Percentiles rank a stretch among this genome's conserved stretches.
These are phyloP conservation scores for Colletotrichum agaves DNA, from an alignment of 2,329 filamentous ascomycete species.

Conservation along the genomic window DNA sequence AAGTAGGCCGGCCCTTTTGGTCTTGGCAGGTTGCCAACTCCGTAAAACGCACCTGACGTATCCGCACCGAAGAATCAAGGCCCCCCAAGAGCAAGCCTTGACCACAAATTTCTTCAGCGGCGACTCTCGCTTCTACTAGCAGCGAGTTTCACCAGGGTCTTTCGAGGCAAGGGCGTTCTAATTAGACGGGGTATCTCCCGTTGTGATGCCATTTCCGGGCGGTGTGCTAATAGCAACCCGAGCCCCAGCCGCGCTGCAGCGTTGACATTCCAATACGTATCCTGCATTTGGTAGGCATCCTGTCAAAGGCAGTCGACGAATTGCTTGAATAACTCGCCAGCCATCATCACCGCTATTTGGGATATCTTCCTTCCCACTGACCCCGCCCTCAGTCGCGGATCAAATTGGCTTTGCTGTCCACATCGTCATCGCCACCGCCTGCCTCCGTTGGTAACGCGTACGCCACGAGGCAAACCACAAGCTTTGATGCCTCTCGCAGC, in stretches of 20 bases:
- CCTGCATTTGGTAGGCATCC: neutral
- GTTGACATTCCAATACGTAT: neutral
- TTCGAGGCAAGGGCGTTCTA: neutral
- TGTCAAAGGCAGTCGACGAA: neutral
- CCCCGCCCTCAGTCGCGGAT: slow-evolving; percentile 16
- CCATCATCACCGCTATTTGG: slow-evolving; percentile 19
- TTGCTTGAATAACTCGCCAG: slow-evolving; percentile 18
- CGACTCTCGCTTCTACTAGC: slow-evolving; percentile 18
- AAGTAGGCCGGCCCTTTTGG: neutral
- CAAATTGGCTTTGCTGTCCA: neutral
- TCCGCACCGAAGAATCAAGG: neutral
- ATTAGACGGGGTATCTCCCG: neutral
- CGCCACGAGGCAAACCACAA: slow-evolving; percentile 7
- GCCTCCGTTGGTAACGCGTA: slow-evolving; percentile 7
- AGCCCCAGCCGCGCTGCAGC: slow-evolving; percentile 5
- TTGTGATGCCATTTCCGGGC: slow-evolving; percentile 3
- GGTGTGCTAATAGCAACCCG: slow-evolving; percentile 10
- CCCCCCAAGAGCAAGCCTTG: slow-evolving; percentile 3
- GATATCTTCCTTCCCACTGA: neutral
- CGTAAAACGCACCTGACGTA: slow-evolving; percentile 15
- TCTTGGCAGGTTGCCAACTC: slow-evolving; percentile 13
- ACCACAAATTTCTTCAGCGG: slow-evolving; percentile 23
- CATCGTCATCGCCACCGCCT: slow-evolving; percentile 18
- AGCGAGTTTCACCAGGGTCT: slow-evolving; percentile 19
- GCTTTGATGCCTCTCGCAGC: slow-evolving; percentile 12